Evolutionary conservation across 106 monocot genomes (phyloP).

Genomic region (Dactylorhiza incarnata): DNA sequence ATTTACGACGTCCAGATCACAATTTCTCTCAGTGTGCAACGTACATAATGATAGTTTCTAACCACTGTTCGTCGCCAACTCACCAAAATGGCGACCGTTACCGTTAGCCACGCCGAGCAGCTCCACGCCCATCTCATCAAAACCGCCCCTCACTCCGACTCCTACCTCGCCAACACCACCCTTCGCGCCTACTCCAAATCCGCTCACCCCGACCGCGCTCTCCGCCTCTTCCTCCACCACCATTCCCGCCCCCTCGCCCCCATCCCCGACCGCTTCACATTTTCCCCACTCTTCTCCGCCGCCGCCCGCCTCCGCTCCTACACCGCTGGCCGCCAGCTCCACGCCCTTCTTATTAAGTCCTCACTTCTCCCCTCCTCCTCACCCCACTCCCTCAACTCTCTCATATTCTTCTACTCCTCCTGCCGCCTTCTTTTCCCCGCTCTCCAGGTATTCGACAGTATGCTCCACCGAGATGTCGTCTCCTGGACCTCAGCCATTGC

Average conservation of each 20-base stretch:
- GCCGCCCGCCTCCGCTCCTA: constrained; percentile 9
- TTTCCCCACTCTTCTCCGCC: constrained; percentile 14
- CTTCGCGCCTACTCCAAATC: constrained; percentile 12
- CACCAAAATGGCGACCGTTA: background rate
- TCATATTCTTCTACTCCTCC: constrained; percentile 17
- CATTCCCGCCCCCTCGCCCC: background rate
- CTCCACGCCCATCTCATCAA: constrained; percentile 1
- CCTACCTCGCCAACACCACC: constrained; percentile 4
- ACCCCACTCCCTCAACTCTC: constrained; percentile 17
- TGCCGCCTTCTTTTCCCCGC: constrained; percentile 12
- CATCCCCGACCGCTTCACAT: constrained; percentile 2
- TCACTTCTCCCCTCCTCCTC: background rate
- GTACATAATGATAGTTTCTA: too few relatives aligned
- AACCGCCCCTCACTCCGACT: constrained; percentile 6
- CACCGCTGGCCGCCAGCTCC: constrained; percentile 9
- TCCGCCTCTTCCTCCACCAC: constrained; percentile 5
- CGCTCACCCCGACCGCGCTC: background rate
- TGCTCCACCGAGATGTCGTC: constrained; percentile 15
- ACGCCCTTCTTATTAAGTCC: constrained; percentile 16
- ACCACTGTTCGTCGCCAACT: too few relatives aligned
- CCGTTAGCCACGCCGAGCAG: background rate
- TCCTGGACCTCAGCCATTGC: constrained; percentile 15
- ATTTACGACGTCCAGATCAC: too few relatives aligned
- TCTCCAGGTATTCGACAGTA: constrained; percentile 12
- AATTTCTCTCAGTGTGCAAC: too few relatives aligned